These are phyloP conservation scores for Aegilops sharonensis DNA, from an alignment of 176 grass and related monocot genomes.

Conservation along the genomic window DNA sequence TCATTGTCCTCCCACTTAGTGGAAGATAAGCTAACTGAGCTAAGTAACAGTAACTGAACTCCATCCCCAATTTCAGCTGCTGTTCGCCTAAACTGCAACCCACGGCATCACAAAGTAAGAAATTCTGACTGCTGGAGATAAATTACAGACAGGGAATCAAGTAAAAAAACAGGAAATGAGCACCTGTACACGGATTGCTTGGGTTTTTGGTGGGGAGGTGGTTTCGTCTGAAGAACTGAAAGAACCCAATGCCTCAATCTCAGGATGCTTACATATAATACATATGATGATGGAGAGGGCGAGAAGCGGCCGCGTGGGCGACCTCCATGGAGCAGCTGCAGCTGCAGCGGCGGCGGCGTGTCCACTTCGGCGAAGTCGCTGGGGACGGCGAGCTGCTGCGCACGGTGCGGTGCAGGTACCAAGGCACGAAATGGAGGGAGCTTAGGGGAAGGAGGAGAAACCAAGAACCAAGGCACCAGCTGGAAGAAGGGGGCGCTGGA, in stretches of 20 bases:
- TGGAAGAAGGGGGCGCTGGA: background rate
- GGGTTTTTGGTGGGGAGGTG: background rate
- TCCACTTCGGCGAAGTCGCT: background rate
- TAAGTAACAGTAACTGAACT: background rate
- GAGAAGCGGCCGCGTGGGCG: background rate
- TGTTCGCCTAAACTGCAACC: background rate
- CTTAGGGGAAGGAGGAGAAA: background rate
- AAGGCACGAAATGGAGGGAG: background rate
- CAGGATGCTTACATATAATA: background rate
- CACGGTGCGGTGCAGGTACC: background rate
- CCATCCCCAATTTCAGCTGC: background rate
- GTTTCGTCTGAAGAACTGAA: background rate
- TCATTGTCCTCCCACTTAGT: background rate
- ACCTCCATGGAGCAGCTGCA: background rate
- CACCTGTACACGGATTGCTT: background rate
- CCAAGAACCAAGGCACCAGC: background rate
- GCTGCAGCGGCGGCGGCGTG: background rate
- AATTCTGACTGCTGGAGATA: background rate
- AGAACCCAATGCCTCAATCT: background rate
- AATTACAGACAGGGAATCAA: background rate
- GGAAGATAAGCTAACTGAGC: background rate
- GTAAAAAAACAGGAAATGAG: background rate
- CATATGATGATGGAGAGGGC: background rate
- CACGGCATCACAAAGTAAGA: background rate
- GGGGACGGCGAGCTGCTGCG: background rate